Conservation (phyloP, 1,284 basidiomycete genomes). For the Moesziomyces sp. region DNA sequence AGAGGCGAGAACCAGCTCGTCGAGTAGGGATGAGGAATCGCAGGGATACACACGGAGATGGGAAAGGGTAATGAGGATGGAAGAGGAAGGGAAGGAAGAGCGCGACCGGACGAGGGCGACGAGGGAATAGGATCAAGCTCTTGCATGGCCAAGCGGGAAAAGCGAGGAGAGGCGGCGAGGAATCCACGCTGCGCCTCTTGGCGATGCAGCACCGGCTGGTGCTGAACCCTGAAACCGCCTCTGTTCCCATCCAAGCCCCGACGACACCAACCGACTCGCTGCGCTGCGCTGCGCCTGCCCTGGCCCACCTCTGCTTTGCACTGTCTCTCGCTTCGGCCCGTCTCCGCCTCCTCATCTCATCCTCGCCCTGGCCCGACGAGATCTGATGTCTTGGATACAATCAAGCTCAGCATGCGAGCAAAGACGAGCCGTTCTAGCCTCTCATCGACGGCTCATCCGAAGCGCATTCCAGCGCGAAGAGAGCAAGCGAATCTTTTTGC, state of each 20-base stretch:
- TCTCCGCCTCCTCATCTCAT: no score
- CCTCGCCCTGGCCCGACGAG: no score
- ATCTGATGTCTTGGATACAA: no score
- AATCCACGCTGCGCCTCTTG: conserved; percentile 30
- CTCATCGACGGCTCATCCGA: no score
- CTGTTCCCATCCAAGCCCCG: conserved; percentile 14
- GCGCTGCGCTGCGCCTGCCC: not conserved
- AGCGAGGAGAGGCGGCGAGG: conserved; percentile 6
- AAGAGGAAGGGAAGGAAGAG: conserved; percentile 15
- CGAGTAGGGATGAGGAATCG: conserved; percentile 15
- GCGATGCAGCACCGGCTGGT: not conserved
- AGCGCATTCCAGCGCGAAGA: no score
- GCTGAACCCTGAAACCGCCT: no score
- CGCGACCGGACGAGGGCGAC: not conserved
- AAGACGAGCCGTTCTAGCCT: no score
- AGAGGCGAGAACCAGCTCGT: conserved; percentile 42
- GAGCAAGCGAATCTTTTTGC: no score
- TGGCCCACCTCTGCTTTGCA: no score
- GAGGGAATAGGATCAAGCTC: not conserved
- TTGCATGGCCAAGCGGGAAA: conserved; percentile 10
- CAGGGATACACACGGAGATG: conserved; percentile 22
- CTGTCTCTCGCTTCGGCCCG: no score
- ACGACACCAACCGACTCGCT: not conserved
- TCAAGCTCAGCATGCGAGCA: no score
- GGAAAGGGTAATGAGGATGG: conserved; percentile 6